A percentile compares a stretch with the other conserved stretches of the same genome.
These are phyloP conservation scores for Hemileccinum impolitum DNA, from an alignment of 768 basidiomycete genomes.

Conservation along the genomic window DNA sequence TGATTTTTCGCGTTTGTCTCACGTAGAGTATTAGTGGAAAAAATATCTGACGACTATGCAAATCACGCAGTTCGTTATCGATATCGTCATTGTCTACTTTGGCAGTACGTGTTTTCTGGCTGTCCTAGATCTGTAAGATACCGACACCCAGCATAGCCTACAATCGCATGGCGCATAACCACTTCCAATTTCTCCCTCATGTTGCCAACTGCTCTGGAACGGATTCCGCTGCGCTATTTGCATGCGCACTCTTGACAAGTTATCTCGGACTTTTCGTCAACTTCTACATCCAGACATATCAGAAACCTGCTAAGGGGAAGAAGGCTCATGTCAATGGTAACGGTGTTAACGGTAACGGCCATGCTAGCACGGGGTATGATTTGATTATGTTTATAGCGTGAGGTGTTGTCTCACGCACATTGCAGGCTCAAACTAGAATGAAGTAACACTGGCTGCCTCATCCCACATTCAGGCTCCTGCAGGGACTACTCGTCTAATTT, in stretches of 20 bases:
- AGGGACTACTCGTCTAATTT: slow-evolving; percentile 13
- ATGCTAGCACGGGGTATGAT: slow-evolving; percentile 37
- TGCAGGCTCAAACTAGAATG: slow-evolving; percentile 36
- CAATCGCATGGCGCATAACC: slow-evolving; percentile 70
- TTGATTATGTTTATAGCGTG: neutral
- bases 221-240: slow-evolving; percentile 83
- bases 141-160: slow-evolving; percentile 48
- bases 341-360: slow-evolving; percentile 47
- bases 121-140: slow-evolving; percentile 1
- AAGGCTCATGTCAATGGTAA: slow-evolving; percentile 38
- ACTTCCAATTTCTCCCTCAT: slow-evolving; percentile 63
- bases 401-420: slow-evolving; percentile 1
- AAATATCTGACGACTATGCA: slow-evolving; percentile 97
- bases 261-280: slow-evolving; percentile 96
- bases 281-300: slow-evolving; percentile 86
- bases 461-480: neutral
- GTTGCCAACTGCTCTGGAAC: slow-evolving; percentile 85
- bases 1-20: neutral
- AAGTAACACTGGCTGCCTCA: slow-evolving; percentile 1
- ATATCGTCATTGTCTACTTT: slow-evolving; percentile 88
- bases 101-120: slow-evolving; percentile 64
- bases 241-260: slow-evolving; percentile 81
- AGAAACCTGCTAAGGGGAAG: slow-evolving; percentile 50
- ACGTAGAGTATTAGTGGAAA: slow-evolving; percentile 73
- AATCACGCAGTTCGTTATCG: slow-evolving; percentile 93